A percentile compares a stretch with the other conserved stretches of the same genome.
These are phyloP conservation scores for Penicillium simplicissimum DNA, from an alignment of 495 filamentous ascomycete genomes.

Conservation along the genomic window DNA sequence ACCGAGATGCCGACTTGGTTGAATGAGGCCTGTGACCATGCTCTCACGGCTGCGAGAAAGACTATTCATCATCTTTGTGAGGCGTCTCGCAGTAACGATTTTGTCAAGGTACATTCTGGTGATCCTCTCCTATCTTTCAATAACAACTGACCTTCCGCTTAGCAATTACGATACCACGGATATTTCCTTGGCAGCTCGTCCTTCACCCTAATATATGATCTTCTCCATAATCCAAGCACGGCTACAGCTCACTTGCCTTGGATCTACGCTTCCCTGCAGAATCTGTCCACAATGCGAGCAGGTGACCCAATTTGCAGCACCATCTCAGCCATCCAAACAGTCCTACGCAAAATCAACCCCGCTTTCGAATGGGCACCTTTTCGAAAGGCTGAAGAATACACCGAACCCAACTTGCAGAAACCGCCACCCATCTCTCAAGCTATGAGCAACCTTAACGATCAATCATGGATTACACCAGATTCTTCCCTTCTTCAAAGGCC, in stretches of 20 bases:
- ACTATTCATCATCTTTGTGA: constrained; percentile 42
- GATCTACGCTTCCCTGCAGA: constrained; percentile 40
- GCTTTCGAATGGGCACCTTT: constrained; percentile 35
- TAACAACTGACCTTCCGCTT: neutral
- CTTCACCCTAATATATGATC: constrained; percentile 44
- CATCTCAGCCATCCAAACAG: constrained; percentile 37
- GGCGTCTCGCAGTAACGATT: constrained; percentile 36
- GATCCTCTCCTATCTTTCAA: neutral
- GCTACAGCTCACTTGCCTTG: constrained; percentile 42
- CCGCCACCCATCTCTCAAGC: neutral
- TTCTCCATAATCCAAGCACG: constrained; percentile 37
- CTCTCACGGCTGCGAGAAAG: constrained; percentile 36
- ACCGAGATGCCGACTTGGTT: constrained; percentile 43
- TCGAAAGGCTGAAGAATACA: neutral
- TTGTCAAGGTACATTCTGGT: constrained; percentile 34
- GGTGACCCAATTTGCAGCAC: constrained; percentile 35
- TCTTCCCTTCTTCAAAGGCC: neutral
- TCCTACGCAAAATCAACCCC: constrained; percentile 36
- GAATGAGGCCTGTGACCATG: constrained; percentile 46
- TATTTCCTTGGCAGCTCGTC: constrained; percentile 41
- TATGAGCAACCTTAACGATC: neutral
- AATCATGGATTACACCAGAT: neutral
- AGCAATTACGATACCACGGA: constrained; percentile 47
- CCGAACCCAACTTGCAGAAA: neutral
- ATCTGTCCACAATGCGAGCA: constrained; percentile 32